Percentiles rank a stretch among this genome's conserved stretches.
phyloP scores from a whole-genome alignment of 164 flowering plant species.

The Vitis rotundifolia region DNA sequence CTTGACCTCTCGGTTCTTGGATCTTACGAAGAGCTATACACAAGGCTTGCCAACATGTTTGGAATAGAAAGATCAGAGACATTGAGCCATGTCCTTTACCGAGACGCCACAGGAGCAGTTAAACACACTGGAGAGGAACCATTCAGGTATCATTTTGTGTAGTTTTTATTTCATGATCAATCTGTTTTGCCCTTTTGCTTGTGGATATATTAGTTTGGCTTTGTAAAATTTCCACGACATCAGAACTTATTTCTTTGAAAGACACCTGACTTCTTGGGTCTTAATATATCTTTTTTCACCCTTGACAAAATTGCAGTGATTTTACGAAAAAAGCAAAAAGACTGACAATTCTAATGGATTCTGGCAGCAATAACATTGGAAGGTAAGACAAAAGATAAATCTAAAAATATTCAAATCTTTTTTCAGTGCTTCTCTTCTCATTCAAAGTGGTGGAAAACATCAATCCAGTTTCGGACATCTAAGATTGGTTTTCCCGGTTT shows the following conservation, averaged over 20 bases:
- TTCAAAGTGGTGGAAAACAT: background rate
- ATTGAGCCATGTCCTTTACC: conserved; percentile 59
- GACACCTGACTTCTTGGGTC: background rate
- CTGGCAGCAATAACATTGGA: conserved; percentile 40
- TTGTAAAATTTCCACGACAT: background rate
- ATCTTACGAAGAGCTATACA: conserved; percentile 76
- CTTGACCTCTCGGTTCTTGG: conserved; percentile 74
- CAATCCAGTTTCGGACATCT: no score
- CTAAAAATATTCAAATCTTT: background rate
- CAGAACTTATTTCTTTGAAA: background rate
- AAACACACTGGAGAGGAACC: conserved; percentile 77
- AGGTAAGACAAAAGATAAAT: conserved; percentile 28
- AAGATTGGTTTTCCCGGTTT: no score
- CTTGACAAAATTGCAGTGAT: conserved; percentile 42
- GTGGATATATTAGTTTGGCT: background rate
- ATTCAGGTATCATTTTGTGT: conserved; percentile 50
- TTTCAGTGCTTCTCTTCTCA: background rate
- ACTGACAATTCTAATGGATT: conserved; percentile 49
- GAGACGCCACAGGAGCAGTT: conserved; percentile 53
- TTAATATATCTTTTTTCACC: background rate
- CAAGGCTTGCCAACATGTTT: conserved; percentile 59
- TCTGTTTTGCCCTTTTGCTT: background rate
- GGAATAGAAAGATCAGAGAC: conserved; percentile 51
- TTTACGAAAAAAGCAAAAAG: conserved; percentile 59
- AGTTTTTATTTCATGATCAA: background rate